Conservation (phyloP, 805 yeast species). For the Candida ipomoeae region DNA sequence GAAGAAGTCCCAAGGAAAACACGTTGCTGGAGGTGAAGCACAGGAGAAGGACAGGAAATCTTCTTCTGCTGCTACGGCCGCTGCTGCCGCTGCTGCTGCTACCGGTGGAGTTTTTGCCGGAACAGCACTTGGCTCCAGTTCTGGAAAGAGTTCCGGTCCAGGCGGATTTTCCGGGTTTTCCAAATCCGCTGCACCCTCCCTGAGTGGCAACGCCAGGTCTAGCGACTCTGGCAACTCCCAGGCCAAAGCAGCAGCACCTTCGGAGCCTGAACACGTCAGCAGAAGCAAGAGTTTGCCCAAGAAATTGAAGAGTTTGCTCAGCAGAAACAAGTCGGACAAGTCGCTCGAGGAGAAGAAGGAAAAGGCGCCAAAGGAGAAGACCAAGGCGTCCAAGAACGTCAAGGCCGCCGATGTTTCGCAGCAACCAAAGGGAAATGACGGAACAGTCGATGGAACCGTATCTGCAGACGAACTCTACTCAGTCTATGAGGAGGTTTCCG, state of each 20-base stretch:
- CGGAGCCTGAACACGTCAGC: conserved; percentile 4
- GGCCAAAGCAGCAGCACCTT: not conserved
- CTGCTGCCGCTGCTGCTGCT: conserved; percentile 23
- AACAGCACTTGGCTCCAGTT: conserved; percentile 23
- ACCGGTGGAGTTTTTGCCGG: conserved; percentile 19
- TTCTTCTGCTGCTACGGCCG: conserved; percentile 16
- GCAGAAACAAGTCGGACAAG: conserved; percentile 9
- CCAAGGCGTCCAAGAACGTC: conserved; percentile 1
- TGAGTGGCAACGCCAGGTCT: not conserved
- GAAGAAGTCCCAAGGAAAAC: conserved; percentile 2
- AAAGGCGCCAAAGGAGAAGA: conserved; percentile 3
- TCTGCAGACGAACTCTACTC: conserved; percentile 19
- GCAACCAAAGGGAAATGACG: conserved; percentile 9
- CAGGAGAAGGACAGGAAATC: conserved; percentile 5
- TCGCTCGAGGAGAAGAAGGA: not conserved
- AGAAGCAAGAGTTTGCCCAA: conserved; percentile 17
- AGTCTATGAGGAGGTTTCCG: conserved; percentile 46
- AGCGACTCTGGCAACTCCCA: conserved; percentile 19
- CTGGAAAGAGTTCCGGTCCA: not conserved
- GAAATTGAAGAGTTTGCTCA: conserved; percentile 18
- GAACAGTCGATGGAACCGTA: conserved; percentile 12
- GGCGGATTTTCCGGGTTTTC: conserved; percentile 7
- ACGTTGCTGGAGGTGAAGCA: not conserved
- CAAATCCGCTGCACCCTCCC: conserved; percentile 7
- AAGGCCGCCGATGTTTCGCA: conserved; percentile 8